Base-by-base conservation (phyloP, 78 protist genomes). In the Pigoraptor vietnamica region DNA sequence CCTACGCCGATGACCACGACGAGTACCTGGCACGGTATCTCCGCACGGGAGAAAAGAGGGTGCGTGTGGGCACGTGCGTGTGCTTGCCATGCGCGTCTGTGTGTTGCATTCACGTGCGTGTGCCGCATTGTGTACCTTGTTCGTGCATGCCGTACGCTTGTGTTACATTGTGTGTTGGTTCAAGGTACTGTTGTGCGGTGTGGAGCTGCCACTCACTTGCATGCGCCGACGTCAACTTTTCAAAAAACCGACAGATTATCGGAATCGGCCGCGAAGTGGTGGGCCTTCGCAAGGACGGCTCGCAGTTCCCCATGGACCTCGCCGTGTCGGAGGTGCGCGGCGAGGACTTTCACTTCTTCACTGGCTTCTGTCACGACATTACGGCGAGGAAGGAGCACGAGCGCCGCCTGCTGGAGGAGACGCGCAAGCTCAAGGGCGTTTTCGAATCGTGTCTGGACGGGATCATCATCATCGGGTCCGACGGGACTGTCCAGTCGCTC, bases 1-100 rank as follows among this genome's bases (percentile, higher is more conserved):
- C 81, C 38, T n/a, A 92, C 35, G 91, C 92, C 23, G 21, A 6
- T 33, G 35, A 21, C n/a, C 96, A 95, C 93, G 93, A 95, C 89
- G 82, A 39, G 14, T 95, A 39, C 88, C 86, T 95, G 81, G 0
- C 0, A 24, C 14, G 29, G 34, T 95, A 95, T 81, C 25, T 39
- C 23, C 0, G 0, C 29, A 95, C 96, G 0, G 92, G 94, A n/a
- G 84, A 38, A 10, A 21, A 25, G 90, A n/a, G n/a, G n/a, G n/a
- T n/a, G n/a, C n/a, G n/a, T n/a, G n/a, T n/a, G n/a, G n/a, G n/a
- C n/a, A n/a, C n/a, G n/a, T n/a, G n/a, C n/a, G n/a, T n/a, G n/a
- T n/a, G n/a, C n/a, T n/a, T n/a, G n/a, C n/a, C n/a, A n/a, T n/a
- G n/a, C n/a, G n/a, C n/a, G n/a, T n/a, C n/a, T n/a, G n/a, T n/a